Percentiles rank a stretch among this genome's conserved stretches.
These are phyloP conservation scores for Suhomyces atakaporum DNA, from an alignment of 1,139 yeast species.

Conservation along the genomic window DNA sequence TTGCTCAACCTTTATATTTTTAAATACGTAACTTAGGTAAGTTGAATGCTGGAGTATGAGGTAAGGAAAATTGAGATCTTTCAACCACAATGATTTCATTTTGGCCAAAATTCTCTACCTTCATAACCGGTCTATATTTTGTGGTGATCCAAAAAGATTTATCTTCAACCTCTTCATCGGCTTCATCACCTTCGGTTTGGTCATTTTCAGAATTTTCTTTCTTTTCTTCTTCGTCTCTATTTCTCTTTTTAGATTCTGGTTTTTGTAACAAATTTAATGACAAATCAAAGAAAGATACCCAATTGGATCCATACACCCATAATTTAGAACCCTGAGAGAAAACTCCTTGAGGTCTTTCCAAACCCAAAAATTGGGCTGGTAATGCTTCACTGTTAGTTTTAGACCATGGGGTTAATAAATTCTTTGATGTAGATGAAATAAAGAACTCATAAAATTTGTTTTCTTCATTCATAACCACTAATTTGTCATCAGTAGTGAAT, in stretches of 20 bases:
- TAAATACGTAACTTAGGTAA: constrained; percentile 64
- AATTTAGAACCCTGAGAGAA: constrained; percentile 48
- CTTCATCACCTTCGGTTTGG: constrained; percentile 17
- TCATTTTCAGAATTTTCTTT: constrained; percentile 30
- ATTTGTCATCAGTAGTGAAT: constrained; percentile 52
- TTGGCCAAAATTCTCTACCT: constrained; percentile 57
- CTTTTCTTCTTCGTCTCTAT: constrained; percentile 55
- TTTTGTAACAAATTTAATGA: constrained; percentile 49
- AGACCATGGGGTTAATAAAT: constrained; percentile 76
- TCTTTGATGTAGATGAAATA: constrained; percentile 20
- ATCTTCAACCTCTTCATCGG: constrained; percentile 13
- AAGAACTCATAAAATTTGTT: constrained; percentile 71
- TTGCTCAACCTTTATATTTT: constrained; percentile 4
- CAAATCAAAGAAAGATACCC: constrained; percentile 78
- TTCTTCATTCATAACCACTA: constrained; percentile 72
- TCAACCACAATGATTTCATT: constrained; percentile 72
- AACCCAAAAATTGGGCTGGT: constrained; percentile 62
- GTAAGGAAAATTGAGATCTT: constrained; percentile 65
- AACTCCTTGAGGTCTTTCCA: constrained; percentile 71
- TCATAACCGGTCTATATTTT: constrained; percentile 74
- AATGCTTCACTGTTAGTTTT: constrained; percentile 70
- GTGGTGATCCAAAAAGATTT: constrained; percentile 73
- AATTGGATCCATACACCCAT: constrained; percentile 89
- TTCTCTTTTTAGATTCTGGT: constrained; percentile 50
- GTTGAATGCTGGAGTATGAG: constrained; percentile 75